Evolutionary conservation across 352 stramenopile species (phyloP).

Genomic region (Globisporangium barbulae): DNA sequence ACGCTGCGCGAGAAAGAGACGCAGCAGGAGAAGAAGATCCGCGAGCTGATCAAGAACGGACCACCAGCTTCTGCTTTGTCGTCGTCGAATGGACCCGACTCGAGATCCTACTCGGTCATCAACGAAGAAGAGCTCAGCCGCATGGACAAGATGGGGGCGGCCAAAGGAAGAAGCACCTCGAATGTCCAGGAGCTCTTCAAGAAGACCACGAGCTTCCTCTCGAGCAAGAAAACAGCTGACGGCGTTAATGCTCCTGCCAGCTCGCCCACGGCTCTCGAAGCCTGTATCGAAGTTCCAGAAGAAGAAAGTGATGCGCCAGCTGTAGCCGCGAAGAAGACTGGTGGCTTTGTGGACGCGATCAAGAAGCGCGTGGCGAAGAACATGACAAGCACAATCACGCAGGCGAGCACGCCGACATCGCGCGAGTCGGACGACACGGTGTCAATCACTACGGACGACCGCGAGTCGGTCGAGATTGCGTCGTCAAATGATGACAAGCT

Average conservation of each 20-base stretch:
- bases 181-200: constrained; percentile 50
- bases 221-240: constrained; percentile 19
- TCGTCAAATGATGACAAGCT: constrained; percentile 19
- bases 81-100: background rate
- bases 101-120: constrained; percentile 11
- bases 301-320: constrained; percentile 4
- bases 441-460: constrained; percentile 36
- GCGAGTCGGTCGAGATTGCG: constrained; percentile 23
- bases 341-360: constrained; percentile 22
- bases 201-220: constrained; percentile 25
- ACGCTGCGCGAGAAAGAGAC: constrained; percentile 29
- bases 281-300: background rate
- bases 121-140: constrained; percentile 20
- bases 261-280: constrained; percentile 11
- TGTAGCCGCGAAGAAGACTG: constrained; percentile 19
- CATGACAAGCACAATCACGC: background rate
- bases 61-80: background rate
- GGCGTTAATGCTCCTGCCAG: background rate
- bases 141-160: constrained; percentile 17
- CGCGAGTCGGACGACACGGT: constrained; percentile 45
- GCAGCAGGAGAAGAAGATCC: constrained; percentile 29
- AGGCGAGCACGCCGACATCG: constrained; percentile 20
- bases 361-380: constrained; percentile 35
- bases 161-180: constrained; percentile 34
- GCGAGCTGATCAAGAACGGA: constrained; percentile 24